phyloP scores from a whole-genome alignment of 2,329 filamentous ascomycete genomes.

The Beauveria pseudobassiana region DNA sequence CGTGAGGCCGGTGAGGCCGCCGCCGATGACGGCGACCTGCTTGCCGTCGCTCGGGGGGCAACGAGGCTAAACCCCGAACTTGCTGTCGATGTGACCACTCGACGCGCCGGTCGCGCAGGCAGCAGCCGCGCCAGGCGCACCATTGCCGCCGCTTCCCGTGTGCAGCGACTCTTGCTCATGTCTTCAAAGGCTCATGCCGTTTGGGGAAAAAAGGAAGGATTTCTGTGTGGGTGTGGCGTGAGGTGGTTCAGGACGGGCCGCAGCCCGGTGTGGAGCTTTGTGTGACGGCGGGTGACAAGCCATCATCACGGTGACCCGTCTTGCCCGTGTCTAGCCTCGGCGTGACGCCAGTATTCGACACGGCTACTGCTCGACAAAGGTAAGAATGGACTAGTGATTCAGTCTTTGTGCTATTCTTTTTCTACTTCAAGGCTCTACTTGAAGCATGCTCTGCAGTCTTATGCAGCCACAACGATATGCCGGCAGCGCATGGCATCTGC shows the following conservation, averaged over 20 bases:
- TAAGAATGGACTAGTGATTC: too few relatives aligned
- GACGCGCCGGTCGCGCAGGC: neutral
- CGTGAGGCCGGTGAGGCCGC: conserved; percentile 74
- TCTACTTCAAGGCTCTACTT: too few relatives aligned
- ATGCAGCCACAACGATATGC: neutral
- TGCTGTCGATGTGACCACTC: neutral
- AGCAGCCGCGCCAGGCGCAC: neutral
- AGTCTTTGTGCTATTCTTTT: too few relatives aligned
- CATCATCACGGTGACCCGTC: too few relatives aligned
- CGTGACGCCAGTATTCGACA: neutral
- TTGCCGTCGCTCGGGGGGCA: conserved; percentile 8
- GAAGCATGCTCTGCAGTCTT: too few relatives aligned
- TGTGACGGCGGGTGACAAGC: neutral
- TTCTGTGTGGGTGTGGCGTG: neutral
- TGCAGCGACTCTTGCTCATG: neutral
- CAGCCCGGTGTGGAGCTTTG: neutral
- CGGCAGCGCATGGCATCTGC: neutral
- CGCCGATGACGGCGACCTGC: conserved; percentile 63
- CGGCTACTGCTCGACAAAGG: neutral
- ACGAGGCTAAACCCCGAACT: too few relatives aligned
- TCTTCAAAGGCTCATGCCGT: neutral
- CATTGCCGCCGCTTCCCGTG: neutral
- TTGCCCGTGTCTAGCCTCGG: too few relatives aligned
- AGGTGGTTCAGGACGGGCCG: neutral
- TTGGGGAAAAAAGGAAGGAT: too few relatives aligned